phyloP scores from a whole-genome alignment of 208 protist genomes.

The Trypanosoma vivax region DNA sequence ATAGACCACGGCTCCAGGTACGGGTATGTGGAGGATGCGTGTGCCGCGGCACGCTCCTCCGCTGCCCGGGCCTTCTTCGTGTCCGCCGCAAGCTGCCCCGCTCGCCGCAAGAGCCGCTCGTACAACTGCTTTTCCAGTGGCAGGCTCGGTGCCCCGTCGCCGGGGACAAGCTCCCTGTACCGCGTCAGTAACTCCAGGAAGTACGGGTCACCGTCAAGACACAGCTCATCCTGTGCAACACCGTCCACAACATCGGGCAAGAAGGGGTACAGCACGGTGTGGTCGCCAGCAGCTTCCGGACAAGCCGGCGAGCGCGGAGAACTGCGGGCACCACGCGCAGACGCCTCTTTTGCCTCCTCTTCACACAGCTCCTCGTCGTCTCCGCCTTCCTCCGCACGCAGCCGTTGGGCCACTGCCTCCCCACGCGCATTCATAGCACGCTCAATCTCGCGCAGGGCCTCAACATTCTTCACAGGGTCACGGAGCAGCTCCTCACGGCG shows the following conservation, averaged over 20 bases:
- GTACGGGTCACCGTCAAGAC: not conserved
- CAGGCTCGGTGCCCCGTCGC: not conserved
- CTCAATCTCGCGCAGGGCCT: conserved; percentile 13
- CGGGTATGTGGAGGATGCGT: conserved; percentile 1
- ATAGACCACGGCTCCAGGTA: not conserved
- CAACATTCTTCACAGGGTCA: conserved; percentile 22
- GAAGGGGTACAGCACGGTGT: not conserved
- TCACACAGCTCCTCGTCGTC: not conserved
- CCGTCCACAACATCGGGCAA: not conserved
- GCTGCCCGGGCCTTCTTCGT: not conserved
- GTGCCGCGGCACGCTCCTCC: conserved; percentile 17
- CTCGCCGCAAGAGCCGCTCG: conserved; percentile 1
- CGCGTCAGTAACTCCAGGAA: not conserved
- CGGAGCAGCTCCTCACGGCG: conserved; percentile 13
- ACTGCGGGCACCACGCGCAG: not conserved
- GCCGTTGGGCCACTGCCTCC: not conserved
- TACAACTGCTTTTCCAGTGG: not conserved
- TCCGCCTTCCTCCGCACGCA: not conserved
- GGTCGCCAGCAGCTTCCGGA: not conserved
- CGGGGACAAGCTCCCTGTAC: conserved; percentile 1
- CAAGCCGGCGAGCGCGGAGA: not conserved
- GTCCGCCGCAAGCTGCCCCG: not conserved
- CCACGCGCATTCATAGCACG: conserved; percentile 11
- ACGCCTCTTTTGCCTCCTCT: not conserved
- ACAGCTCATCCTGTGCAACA: not conserved